A percentile compares a stretch with the other conserved stretches of the same genome.
These are phyloP conservation scores for Aureobasidium sp. DNA, from an alignment of 2,329 filamentous ascomycete species.

Conservation along the genomic window DNA sequence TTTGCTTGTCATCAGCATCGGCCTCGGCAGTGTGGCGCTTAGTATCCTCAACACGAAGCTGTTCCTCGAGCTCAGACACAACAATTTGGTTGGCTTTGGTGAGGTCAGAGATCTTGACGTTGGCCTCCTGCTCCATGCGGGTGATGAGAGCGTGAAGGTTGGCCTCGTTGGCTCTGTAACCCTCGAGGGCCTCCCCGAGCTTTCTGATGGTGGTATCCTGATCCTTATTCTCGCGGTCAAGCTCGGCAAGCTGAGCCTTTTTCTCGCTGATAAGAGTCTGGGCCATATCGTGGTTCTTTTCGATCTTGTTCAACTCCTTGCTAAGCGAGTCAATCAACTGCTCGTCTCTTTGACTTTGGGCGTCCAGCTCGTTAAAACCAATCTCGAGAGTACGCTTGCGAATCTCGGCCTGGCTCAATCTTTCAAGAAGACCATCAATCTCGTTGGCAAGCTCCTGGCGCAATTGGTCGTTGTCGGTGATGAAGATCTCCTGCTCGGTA, in stretches of 20 bases:
- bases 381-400: constrained; percentile 30
- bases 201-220: constrained; percentile 30
- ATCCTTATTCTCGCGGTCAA: constrained; percentile 25
- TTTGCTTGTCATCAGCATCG: constrained; percentile 31
- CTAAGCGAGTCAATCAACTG: constrained; percentile 30
- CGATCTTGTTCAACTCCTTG: constrained; percentile 26
- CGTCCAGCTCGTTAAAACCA: constrained; percentile 30
- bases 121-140: constrained; percentile 33
- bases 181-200: constrained; percentile 31
- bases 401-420: constrained; percentile 29
- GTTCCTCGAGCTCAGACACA: constrained; percentile 30
- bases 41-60: constrained; percentile 30
- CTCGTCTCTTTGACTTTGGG: constrained; percentile 30
- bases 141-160: constrained; percentile 31
- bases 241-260: constrained; percentile 18
- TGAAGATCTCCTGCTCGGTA: constrained; percentile 22
- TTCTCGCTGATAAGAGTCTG: constrained; percentile 21
- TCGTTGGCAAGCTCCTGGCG: constrained; percentile 32
- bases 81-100: constrained; percentile 31
- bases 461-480: constrained; percentile 29
- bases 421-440: constrained; percentile 28
- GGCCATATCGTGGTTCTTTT: constrained; percentile 26
- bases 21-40: constrained; percentile 32
- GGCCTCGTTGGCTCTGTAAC: constrained; percentile 33
- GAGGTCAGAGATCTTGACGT: constrained; percentile 29